Evolutionary conservation across 345 rosid genomes (phyloP), one percentile per base, ranked within the genome.

Genomic region (Aquilaria sinensis): DNA sequence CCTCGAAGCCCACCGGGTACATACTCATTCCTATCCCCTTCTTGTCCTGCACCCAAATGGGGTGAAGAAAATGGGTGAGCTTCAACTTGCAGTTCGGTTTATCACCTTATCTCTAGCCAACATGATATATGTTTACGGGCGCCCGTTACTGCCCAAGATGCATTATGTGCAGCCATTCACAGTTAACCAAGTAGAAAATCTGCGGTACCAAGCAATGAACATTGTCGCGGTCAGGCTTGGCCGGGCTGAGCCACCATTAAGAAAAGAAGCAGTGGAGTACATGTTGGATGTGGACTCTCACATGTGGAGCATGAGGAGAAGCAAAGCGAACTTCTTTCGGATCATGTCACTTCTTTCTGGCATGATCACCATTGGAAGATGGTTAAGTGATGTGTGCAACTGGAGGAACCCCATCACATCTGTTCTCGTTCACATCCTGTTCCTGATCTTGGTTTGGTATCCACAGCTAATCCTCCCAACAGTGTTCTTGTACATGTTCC

Each of bases 221-320:
- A 84, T 91, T 2, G 96, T 91, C 15, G 88, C 91, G 0, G 51
- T 63, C 50, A 80, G 89, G 71, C 96, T 91, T 1, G 87, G 89
- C 10, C 69, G 94, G 68, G 91, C 96, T 8, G 97, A 91, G 63
- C 97, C 97, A 0, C 91, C 96, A 29, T 80, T 91, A 13, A 72
- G 88, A 56, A 91, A 84, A 75, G 97, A 91, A 72, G 91, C 84
- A 11, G 89, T 88, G 31, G 94, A 86, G 79, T 88, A 86, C 70
- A 81, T 91, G 97, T 61, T 91, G 9, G 97, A 91, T 70, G 92
- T 91, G 48, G 96, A 88, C 62, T 88, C 96, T 1, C 91, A 86
- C 57, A 67, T 81, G 72, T 88, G 96, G 97, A 91, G 97, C 71
- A 88, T 88, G 94, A 83, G 96, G 67, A 81, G 94, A 78, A 91